These are phyloP conservation scores for Calophaca sinica DNA, from an alignment of 306 rosid species.

Conservation along the genomic window DNA sequence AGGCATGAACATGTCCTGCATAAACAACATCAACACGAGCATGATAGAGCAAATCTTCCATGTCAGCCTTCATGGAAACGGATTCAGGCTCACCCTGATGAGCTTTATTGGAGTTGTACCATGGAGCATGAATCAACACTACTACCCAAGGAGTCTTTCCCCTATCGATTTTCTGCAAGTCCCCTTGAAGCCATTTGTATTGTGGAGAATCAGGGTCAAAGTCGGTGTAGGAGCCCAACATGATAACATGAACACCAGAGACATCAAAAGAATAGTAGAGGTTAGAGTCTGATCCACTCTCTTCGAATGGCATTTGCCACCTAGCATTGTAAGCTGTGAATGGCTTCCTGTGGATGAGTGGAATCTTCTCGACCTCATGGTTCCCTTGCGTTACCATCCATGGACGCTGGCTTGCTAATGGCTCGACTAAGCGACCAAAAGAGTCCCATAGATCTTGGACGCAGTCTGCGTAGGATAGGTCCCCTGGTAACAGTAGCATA, in stretches of 20 bases:
- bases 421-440: constrained; percentile 77
- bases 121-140: constrained; percentile 82
- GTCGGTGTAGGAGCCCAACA: constrained; percentile 85
- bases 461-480: constrained; percentile 71
- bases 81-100: constrained; percentile 77
- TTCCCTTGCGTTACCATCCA: constrained; percentile 97
- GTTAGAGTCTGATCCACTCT: constrained; percentile 79
- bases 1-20: constrained; percentile 89
- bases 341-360: constrained; percentile 23
- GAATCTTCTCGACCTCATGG: constrained; percentile 78
- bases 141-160: constrained; percentile 70
- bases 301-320: constrained; percentile 80
- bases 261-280: constrained; percentile 84
- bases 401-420: constrained; percentile 80
- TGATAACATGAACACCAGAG: constrained; percentile 78
- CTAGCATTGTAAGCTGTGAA: constrained; percentile 88
- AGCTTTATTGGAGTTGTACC: constrained; percentile 83
- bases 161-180: constrained; percentile 63
- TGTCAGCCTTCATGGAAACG: constrained; percentile 61
- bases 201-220: constrained; percentile 62
- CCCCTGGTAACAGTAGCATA: constrained; percentile 81
- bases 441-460: constrained; percentile 69
- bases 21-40: constrained; percentile 80
- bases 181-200: constrained; percentile 68
- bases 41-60: constrained; percentile 72